These are phyloP conservation scores for Mrakia hoshinonis DNA, from an alignment of 768 basidiomycete species.

Conservation along the genomic window DNA sequence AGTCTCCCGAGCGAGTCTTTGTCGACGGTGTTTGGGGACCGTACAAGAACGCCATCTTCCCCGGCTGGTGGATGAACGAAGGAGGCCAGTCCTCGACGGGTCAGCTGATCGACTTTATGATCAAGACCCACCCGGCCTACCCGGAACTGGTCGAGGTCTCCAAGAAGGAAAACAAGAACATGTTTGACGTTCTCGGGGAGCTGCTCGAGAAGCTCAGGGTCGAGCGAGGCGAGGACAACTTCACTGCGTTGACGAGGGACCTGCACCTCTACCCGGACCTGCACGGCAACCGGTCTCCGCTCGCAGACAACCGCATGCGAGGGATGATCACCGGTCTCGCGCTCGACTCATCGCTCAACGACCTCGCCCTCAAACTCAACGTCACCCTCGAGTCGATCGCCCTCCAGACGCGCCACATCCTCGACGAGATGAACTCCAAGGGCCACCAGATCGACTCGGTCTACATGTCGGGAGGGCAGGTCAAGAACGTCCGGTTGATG, in stretches of 20 bases:
- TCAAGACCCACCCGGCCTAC: conserved; percentile 84
- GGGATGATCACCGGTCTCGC: conserved; percentile 82
- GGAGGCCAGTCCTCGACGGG: conserved; percentile 98
- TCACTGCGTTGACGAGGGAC: conserved; percentile 80
- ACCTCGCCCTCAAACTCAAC: conserved; percentile 84
- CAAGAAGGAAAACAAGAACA: conserved; percentile 46
- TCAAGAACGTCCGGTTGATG: conserved; percentile 81
- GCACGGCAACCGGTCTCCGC: conserved; percentile 81
- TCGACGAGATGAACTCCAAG: conserved; percentile 76
- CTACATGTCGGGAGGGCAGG: conserved; percentile 90
- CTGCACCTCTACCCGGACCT: conserved; percentile 47
- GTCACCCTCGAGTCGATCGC: conserved; percentile 87
- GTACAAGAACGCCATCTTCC: conserved; percentile 56
- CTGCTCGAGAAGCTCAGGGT: conserved; percentile 58
- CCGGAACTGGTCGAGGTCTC: conserved; percentile 57
- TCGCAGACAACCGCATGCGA: conserved; percentile 79
- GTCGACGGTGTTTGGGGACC: conserved; percentile 84
- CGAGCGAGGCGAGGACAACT: conserved; percentile 51
- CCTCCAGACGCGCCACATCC: conserved; percentile 86
- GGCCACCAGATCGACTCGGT: conserved; percentile 76
- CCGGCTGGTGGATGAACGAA: conserved; percentile 86
- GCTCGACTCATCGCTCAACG: conserved; percentile 63
- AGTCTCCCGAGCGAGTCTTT: conserved; percentile 63
- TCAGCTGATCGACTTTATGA: conserved; percentile 54
- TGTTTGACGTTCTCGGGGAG: conserved; percentile 55